Percentiles rank a stretch among this genome's conserved stretches.
Evolutionary conservation across 257 asterid genomes (phyloP).

Genomic region (Plantago major): DNA sequence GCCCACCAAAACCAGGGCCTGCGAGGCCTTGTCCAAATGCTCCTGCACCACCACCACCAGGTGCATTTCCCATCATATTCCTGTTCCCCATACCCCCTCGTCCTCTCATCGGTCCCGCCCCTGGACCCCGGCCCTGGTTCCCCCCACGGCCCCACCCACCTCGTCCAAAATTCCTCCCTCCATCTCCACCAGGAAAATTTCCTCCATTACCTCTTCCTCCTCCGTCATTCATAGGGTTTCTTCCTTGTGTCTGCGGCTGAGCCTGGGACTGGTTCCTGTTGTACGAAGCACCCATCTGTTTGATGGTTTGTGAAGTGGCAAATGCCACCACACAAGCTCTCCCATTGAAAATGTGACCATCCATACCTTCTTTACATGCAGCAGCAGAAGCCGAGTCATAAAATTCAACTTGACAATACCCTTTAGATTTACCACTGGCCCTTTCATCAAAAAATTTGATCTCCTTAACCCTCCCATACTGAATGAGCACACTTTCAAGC

Average conservation of each 20-base stretch:
- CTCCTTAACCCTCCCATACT: conserved; percentile 49
- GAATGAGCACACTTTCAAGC: conserved; percentile 41
- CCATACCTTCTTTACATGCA: conserved; percentile 52
- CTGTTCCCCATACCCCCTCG: conserved; percentile 43
- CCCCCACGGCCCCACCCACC: conserved; percentile 61
- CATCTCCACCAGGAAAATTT: conserved; percentile 44
- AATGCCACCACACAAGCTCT: conserved; percentile 51
- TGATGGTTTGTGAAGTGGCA: conserved; percentile 48
- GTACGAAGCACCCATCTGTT: conserved; percentile 41
- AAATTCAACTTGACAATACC: conserved; percentile 58
- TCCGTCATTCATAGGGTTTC: conserved; percentile 51
- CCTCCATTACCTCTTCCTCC: conserved; percentile 63
- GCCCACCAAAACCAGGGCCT: conserved; percentile 48
- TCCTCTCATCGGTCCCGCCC: conserved; percentile 57
- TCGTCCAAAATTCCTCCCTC: conserved; percentile 46
- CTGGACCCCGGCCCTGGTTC: conserved; percentile 64
- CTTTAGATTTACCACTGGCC: conserved; percentile 62
- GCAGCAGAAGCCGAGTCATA: conserved; percentile 43
- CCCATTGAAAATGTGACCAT: conserved; percentile 46
- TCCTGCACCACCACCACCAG: conserved; percentile 41
- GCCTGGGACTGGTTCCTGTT: conserved; percentile 40
- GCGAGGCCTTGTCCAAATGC: conserved; percentile 38
- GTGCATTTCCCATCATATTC: conserved; percentile 38
- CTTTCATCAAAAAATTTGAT: conserved; percentile 54
- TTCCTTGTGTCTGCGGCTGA: conserved; percentile 54